Percentiles rank a stretch among this genome's conserved stretches.
Evolutionary conservation across 129 eudicot species (phyloP).

Genomic region (Flaveria linearis): DNA sequence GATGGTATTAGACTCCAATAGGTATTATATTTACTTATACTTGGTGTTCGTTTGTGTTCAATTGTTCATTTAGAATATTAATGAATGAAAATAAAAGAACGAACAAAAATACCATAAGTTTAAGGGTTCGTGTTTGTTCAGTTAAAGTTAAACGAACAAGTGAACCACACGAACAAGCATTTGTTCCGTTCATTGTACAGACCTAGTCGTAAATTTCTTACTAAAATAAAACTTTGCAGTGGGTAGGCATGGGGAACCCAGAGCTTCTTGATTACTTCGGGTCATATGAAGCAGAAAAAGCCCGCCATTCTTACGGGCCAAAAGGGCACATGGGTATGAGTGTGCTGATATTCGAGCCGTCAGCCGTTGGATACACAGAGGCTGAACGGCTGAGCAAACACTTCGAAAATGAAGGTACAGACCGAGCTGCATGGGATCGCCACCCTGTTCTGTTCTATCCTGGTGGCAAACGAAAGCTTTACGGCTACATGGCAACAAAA

Average conservation of each 20-base stretch:
- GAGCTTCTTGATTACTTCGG: slow-evolving; percentile 77
- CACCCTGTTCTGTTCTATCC: slow-evolving; percentile 37
- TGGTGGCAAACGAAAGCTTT: slow-evolving; percentile 72
- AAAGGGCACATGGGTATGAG: slow-evolving; percentile 88
- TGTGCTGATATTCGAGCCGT: slow-evolving; percentile 64
- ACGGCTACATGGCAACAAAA: slow-evolving; percentile 76
- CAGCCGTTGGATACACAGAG: slow-evolving; percentile 74
- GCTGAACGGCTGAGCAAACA: slow-evolving; percentile 77
- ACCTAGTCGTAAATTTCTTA: background rate
- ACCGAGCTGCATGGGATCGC: slow-evolving; percentile 64
- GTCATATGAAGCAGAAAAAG: slow-evolving; percentile 52
- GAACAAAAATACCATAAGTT: too few species aligned
- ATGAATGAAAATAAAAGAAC: too few species aligned
- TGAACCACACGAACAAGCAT: too few species aligned
- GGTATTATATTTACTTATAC: too few species aligned
- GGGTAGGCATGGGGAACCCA: slow-evolving; percentile 92
- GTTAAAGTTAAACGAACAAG: too few species aligned
- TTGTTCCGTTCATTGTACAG: too few species aligned
- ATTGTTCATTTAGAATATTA: too few species aligned
- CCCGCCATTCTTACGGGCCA: slow-evolving; percentile 85
- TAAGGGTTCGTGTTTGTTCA: too few species aligned
- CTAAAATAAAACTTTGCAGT: slow-evolving; percentile 45
- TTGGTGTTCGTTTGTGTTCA: too few species aligned
- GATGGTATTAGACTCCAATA: too few species aligned
- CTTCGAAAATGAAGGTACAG: slow-evolving; percentile 52